Evolutionary conservation across 129 eudicot species (phyloP).

Genomic region (Logfia minima): DNA sequence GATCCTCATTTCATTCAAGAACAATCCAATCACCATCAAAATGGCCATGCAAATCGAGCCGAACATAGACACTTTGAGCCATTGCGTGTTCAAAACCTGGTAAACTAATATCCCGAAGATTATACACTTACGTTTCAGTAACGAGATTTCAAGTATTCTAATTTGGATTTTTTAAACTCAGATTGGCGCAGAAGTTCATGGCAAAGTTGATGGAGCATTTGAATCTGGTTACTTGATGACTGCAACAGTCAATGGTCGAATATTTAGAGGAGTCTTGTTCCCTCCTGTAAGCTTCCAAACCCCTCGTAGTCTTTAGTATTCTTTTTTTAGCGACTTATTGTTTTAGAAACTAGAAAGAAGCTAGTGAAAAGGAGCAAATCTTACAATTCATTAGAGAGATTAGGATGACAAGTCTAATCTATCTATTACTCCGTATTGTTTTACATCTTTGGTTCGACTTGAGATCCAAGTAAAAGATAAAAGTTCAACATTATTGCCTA

Average conservation of each 20-base stretch:
- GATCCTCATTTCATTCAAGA: slow-evolving; percentile 38
- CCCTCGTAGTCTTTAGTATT: neutral
- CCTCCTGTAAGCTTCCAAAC: slow-evolving; percentile 59
- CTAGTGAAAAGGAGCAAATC: too few relatives aligned
- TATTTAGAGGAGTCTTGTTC: slow-evolving; percentile 85
- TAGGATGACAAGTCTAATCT: too few relatives aligned
- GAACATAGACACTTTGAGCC: slow-evolving; percentile 40
- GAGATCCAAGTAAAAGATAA: too few relatives aligned
- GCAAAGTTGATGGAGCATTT: slow-evolving; percentile 89
- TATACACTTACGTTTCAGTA: neutral
- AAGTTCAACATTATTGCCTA: too few relatives aligned
- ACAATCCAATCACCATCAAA: slow-evolving; percentile 33
- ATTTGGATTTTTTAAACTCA: slow-evolving; percentile 22
- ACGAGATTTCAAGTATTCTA: neutral
- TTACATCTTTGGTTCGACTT: too few relatives aligned
- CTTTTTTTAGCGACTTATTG: neutral
- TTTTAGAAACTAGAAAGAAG: too few relatives aligned
- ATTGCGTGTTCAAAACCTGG: slow-evolving; percentile 52
- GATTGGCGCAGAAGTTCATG: slow-evolving; percentile 92
- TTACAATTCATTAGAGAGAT: too few relatives aligned
- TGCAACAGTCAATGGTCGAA: slow-evolving; percentile 77
- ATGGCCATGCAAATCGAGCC: slow-evolving; percentile 21
- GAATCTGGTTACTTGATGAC: slow-evolving; percentile 96
- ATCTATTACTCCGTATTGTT: too few relatives aligned
- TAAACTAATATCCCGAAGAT: slow-evolving; percentile 16